Evolutionary conservation across 495 filamentous ascomycete genomes (phyloP).

Genomic region (Penicillium malachiteum): DNA sequence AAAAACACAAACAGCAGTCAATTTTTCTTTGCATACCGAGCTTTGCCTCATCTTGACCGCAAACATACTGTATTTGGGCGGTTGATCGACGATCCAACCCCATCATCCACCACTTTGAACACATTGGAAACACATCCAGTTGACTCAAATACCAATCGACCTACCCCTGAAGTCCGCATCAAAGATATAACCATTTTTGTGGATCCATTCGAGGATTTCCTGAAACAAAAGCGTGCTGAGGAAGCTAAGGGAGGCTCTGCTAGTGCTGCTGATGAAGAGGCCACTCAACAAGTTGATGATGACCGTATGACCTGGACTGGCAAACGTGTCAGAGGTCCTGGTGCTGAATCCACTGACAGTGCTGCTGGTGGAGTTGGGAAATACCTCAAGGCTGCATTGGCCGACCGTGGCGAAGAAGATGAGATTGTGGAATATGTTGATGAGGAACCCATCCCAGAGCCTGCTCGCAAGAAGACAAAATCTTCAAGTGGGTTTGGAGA

Average conservation of each 20-base stretch:
- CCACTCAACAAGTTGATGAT: conserved; percentile 70
- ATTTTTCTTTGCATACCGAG: conserved; percentile 91
- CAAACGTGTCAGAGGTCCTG: conserved; percentile 64
- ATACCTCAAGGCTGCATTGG: conserved; percentile 65
- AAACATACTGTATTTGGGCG: conserved; percentile 96
- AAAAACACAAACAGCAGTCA: conserved; percentile 95
- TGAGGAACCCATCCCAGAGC: conserved; percentile 60
- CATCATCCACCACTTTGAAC: conserved; percentile 56
- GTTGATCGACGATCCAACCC: conserved; percentile 74
- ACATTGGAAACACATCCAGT: conserved; percentile 71
- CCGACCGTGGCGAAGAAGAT: conserved; percentile 46
- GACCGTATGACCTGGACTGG: conserved; percentile 91
- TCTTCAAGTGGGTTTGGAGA: conserved; percentile 82
- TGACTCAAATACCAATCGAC: conserved; percentile 65
- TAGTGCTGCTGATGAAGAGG: conserved; percentile 32
- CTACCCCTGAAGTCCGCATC: conserved; percentile 73
- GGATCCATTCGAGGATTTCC: conserved; percentile 93
- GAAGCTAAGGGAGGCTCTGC: conserved; percentile 39
- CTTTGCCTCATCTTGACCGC: conserved; percentile 77
- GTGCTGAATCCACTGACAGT: conserved; percentile 49
- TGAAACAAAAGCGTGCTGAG: conserved; percentile 54
- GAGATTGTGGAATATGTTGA: conserved; percentile 61
- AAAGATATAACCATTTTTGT: conserved; percentile 83
- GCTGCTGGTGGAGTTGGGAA: conserved; percentile 64
- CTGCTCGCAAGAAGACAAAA: conserved; percentile 77